Evolutionary conservation across 176 grass and related monocot genomes (phyloP).

Genomic region (Hordeum marinum): DNA sequence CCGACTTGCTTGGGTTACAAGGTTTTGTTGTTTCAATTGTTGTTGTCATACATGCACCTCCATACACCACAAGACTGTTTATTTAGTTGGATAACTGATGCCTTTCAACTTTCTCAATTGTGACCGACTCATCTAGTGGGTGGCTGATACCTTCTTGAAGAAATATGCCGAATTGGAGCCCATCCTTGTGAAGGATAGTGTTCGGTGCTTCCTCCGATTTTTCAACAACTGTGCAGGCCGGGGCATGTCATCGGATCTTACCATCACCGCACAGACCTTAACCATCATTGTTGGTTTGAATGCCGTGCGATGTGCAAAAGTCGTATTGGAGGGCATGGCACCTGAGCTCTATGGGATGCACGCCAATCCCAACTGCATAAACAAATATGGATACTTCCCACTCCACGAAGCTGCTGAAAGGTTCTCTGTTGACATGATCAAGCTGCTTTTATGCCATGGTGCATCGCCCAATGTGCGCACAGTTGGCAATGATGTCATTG

Average conservation of each 20-base stretch:
- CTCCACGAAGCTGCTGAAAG: conserved; percentile 27
- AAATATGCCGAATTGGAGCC: neutral
- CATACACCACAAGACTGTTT: neutral
- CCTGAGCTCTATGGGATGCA: neutral
- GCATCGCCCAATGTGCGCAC: conserved; percentile 23
- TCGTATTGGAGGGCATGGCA: neutral
- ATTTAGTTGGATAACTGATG: neutral
- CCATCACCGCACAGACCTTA: neutral
- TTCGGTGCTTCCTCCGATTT: neutral
- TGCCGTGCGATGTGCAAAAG: neutral
- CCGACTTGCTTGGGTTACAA: neutral
- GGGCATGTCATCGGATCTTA: neutral
- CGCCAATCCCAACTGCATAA: conserved; percentile 29
- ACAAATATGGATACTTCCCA: neutral
- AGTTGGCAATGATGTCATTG: neutral
- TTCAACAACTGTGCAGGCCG: neutral
- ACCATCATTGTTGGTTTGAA: neutral
- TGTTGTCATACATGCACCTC: neutral
- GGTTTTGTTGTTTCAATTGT: neutral
- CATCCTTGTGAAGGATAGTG: neutral
- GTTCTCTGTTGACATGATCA: conserved; percentile 29
- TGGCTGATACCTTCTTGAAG: neutral
- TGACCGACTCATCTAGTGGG: neutral
- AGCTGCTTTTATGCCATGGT: conserved; percentile 13
- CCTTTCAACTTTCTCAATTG: neutral